phyloP scores from a whole-genome alignment of 2,329 filamentous ascomycete species.

The Fusarium marasasianum region DNA sequence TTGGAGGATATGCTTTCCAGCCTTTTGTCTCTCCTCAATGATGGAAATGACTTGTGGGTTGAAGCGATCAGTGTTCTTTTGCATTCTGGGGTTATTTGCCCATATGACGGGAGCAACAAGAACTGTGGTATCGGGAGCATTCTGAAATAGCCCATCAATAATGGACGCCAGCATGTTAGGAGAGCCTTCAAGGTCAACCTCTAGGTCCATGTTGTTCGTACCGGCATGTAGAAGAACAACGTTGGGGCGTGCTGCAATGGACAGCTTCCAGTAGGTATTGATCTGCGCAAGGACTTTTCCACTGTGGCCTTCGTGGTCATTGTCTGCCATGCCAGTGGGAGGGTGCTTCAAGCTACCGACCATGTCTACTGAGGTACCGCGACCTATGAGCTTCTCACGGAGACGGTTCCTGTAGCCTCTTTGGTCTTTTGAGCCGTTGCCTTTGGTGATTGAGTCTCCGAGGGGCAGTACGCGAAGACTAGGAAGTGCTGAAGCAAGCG shows the following conservation, averaged over 20 bases:
- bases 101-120: slow-evolving; percentile 23
- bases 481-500: slow-evolving; percentile 1
- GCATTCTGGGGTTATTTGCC: slow-evolving; percentile 23
- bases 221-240: slow-evolving; percentile 24
- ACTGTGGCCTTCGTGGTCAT: slow-evolving; percentile 25
- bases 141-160: background rate
- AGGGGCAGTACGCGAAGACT: slow-evolving; percentile 23
- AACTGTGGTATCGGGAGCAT: slow-evolving; percentile 3
- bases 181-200: background rate
- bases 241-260: slow-evolving; percentile 12
- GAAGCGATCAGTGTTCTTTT: slow-evolving; percentile 15
- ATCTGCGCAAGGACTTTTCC: slow-evolving; percentile 8
- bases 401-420: slow-evolving; percentile 8
- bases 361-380: slow-evolving; percentile 12
- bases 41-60: background rate
- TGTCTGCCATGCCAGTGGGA: slow-evolving; percentile 13
- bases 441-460: slow-evolving; percentile 32
- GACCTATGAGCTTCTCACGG: background rate
- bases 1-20: slow-evolving; percentile 1
- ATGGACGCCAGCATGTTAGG: background rate
- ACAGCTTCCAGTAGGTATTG: slow-evolving; percentile 1
- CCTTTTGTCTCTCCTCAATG: background rate
- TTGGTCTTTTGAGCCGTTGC: slow-evolving; percentile 12
- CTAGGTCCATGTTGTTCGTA: slow-evolving; percentile 22
- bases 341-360: slow-evolving; percentile 8